Evolutionary conservation across 1,284 basidiomycete species (phyloP), one percentile per base, ranked within the genome.

Genomic region (Leccinum griseonigrum): DNA sequence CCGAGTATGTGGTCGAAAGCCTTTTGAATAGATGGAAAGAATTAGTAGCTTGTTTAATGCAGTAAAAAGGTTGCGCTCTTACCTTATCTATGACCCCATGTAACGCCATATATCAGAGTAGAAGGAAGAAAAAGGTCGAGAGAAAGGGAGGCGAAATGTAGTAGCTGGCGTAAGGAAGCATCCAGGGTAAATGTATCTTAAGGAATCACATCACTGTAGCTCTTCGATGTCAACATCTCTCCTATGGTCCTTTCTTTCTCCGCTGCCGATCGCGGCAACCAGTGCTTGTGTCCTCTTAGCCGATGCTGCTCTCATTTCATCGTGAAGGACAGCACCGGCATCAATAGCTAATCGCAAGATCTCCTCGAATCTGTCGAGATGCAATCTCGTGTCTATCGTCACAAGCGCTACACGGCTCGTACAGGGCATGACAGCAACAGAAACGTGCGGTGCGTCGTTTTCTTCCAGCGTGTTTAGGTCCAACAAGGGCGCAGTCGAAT

Each of bases 331-430:
- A 60, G 81, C 81, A 11, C 89, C 86, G 7, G 91, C 95, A 61
- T 95, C 87, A 31, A 88, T 83, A 1, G 90, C 94, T 51, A 97
- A 75, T 64, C 80, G 78, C 66, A 98, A 86, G 71, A 98, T 88
- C 71, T 96, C 93, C 72, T 93, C 91, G 70, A 98, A 97, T 51
- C 94, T 83, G 70, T 97, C 95, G 13, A 96, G 89, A 70, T 95
- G 94, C 63, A 99, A 75, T n/a, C 96, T 81, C 13, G 95, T 97
- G 77, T 98, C 97, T 85, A 98, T 91, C 63, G 90, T 91, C 63
- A 95, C 90, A 26, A 98, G 81, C 4, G 94, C 93, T 52, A 98
- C 87, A 67, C 90, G 92, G 3, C 86, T 85, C 6, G 88, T 89
- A 61, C 88, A 84, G 1, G 97, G 95, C 81, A 98, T 86, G 31